Base-by-base conservation (phyloP, 129 eudicot species). In the Flaveria trinervia region DNA sequence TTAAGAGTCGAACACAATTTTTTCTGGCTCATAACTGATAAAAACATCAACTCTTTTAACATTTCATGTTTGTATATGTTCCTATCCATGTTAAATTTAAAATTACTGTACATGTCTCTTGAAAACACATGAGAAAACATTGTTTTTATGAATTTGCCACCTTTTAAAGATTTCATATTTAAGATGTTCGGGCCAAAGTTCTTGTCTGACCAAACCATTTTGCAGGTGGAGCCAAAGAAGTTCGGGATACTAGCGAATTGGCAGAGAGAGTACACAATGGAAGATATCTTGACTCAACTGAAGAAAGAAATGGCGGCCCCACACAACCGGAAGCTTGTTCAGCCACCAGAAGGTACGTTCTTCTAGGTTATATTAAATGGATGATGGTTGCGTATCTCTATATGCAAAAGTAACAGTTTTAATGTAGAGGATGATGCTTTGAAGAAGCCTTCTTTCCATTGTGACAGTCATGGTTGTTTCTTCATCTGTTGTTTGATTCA, bases 231-330 rank as follows among this genome's bases (percentile, higher is more conserved):
- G 20, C 54, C 93, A 1, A 89, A 84, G 81, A 89, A 89, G 82
- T 89, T 89, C 70, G 88, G 87, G 33, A 79, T 89, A 46, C 81
- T 89, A 41, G 83, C 87, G 0, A 89, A 89, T 68, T 89, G 93
- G 93, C 93, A 89, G 78, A 77, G 90, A 64, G 86, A 88, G 79
- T 86, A 88, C 80, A 88, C 90, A 1, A 88, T 88, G 93, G 93
- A 88, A 82, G 93, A 86, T 56, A 84, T 89, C 51, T 82, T 89
- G 73, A 83, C 82, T 9, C 90, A 86, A 44, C 78, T 89, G 74
- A 86, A 82, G 79, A 89, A 89, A 68, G 90, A 89, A 68, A 89
- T 89, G 93, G 88, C 87, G 46, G 82, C 90, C 30, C 85, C 88
- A 12, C 90, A 88, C 69, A 88, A 88, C 82, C 88, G 93, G 51